Percentiles rank a stretch among this genome's conserved stretches.
Conservation (phyloP, 108 stramenopile genomes). For the Pseudonitzschia multistriata region DNA sequence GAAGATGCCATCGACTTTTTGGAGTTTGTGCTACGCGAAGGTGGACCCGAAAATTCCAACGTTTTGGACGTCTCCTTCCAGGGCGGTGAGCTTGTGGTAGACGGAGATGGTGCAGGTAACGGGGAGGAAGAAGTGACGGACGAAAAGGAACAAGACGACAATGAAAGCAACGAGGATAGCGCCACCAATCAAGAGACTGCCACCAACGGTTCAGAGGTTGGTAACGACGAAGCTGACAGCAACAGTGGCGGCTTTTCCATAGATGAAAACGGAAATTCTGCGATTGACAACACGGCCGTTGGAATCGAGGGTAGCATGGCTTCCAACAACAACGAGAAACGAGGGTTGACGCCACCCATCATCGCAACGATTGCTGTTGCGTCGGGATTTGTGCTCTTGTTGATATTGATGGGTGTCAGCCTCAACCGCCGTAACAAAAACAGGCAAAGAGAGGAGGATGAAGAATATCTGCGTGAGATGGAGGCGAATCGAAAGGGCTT, state of each 20-base stretch:
- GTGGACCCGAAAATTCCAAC: neutral
- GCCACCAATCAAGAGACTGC: neutral
- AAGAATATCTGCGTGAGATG: neutral
- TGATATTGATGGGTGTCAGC: neutral
- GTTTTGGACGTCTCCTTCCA: neutral
- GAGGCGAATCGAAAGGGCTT: neutral
- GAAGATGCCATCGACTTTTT: neutral
- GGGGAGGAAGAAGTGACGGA: neutral
- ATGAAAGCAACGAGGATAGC: neutral
- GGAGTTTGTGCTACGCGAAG: neutral
- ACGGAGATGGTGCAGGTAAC: neutral
- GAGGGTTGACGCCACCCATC: slow-evolving; percentile 7
- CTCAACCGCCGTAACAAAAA: neutral
- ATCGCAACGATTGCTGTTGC: slow-evolving; percentile 12
- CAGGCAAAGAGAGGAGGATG: slow-evolving; percentile 1
- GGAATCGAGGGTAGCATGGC: neutral
- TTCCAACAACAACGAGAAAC: neutral
- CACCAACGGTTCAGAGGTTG: neutral
- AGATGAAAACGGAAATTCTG: slow-evolving; percentile 9
- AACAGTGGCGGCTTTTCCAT: neutral
- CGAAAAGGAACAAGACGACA: neutral
- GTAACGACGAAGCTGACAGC: neutral
- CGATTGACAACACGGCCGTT: neutral
- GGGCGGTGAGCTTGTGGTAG: neutral
- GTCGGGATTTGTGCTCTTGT: neutral